A percentile compares a stretch with the other conserved stretches of the same genome.
Conservation (phyloP, 169 alveolate species). For the Babesia divergens region DNA sequence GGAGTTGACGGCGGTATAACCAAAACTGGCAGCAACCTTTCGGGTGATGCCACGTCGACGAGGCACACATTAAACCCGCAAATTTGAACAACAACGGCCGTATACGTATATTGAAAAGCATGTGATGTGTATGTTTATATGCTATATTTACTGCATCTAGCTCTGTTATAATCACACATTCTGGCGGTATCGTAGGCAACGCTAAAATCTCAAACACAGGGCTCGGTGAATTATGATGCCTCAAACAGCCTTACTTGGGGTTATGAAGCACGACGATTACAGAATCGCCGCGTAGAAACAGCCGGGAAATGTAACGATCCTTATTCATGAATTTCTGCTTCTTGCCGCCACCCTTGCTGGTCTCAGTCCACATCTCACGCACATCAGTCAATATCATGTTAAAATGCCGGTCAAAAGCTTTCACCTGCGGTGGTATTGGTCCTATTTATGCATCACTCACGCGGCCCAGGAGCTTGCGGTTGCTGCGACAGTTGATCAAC, state of each 20-base stretch:
- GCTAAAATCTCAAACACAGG: no score
- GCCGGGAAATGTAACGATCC: conserved; percentile 92
- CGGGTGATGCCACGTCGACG: no score
- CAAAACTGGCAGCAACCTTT: no score
- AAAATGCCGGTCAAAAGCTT: conserved; percentile 97
- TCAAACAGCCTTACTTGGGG: conserved; percentile 95
- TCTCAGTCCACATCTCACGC: conserved; percentile 94
- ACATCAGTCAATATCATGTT: conserved; percentile 95
- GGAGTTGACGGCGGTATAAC: no score
- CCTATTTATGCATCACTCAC: conserved; percentile 69
- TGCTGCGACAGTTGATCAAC: conserved; percentile 93
- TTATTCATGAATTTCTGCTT: conserved; percentile 86
- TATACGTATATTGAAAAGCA: no score
- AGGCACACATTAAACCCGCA: no score
- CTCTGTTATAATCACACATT: no score
- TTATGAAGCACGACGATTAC: conserved; percentile 92
- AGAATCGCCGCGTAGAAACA: conserved; percentile 97
- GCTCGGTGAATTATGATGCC: no score
- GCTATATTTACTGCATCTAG: no score
- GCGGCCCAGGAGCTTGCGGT: conserved; percentile 94
- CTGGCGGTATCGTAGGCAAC: no score
- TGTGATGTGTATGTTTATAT: no score
- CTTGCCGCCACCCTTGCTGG: conserved; percentile 87
- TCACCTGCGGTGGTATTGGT: conserved; percentile 63
- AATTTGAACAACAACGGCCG: no score